Evolutionary conservation across 352 stramenopile genomes (phyloP).

Genomic region (Phytophthora pini): DNA sequence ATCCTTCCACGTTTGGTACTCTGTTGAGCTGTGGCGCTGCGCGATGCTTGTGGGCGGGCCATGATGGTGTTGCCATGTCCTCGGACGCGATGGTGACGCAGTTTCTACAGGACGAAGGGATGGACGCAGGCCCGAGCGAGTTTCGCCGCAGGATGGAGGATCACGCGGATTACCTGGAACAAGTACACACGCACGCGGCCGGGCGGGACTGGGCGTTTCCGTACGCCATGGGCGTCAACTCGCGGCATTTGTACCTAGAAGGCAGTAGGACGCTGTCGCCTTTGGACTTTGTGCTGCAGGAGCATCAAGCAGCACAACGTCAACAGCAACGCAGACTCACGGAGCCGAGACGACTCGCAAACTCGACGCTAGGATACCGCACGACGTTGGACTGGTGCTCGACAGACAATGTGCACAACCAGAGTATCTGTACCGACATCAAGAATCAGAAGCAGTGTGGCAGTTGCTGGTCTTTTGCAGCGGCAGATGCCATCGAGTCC

Average conservation of each 20-base stretch:
- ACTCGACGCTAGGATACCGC: slow-evolving; percentile 37
- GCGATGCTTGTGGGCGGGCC: slow-evolving; percentile 67
- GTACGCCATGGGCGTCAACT: slow-evolving; percentile 73
- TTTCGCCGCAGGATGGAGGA: slow-evolving; percentile 59
- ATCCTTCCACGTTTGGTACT: slow-evolving; percentile 59
- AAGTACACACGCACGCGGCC: slow-evolving; percentile 60
- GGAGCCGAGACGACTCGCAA: slow-evolving; percentile 16
- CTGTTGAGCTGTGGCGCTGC: slow-evolving; percentile 50
- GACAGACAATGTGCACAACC: slow-evolving; percentile 63
- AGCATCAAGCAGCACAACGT: slow-evolving; percentile 49
- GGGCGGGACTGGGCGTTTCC: slow-evolving; percentile 51
- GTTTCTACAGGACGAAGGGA: slow-evolving; percentile 54
- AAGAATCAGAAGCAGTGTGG: slow-evolving; percentile 87
- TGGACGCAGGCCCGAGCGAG: slow-evolving; percentile 38
- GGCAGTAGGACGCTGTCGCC: slow-evolving; percentile 41
- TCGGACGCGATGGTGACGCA: slow-evolving; percentile 63
- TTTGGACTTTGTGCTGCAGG: slow-evolving; percentile 66
- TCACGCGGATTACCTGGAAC: slow-evolving; percentile 74
- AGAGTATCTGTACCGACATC: slow-evolving; percentile 73
- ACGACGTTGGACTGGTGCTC: slow-evolving; percentile 78
- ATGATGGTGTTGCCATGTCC: slow-evolving; percentile 38
- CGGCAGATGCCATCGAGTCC: slow-evolving; percentile 79
- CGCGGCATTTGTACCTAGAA: slow-evolving; percentile 70
- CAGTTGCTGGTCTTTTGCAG: slow-evolving; percentile 85
- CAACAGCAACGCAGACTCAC: slow-evolving; percentile 32